Percentiles rank a stretch among this genome's conserved stretches.
These are phyloP conservation scores for Hypoxylon trugodes DNA, from an alignment of 495 filamentous ascomycete species.

Conservation along the genomic window DNA sequence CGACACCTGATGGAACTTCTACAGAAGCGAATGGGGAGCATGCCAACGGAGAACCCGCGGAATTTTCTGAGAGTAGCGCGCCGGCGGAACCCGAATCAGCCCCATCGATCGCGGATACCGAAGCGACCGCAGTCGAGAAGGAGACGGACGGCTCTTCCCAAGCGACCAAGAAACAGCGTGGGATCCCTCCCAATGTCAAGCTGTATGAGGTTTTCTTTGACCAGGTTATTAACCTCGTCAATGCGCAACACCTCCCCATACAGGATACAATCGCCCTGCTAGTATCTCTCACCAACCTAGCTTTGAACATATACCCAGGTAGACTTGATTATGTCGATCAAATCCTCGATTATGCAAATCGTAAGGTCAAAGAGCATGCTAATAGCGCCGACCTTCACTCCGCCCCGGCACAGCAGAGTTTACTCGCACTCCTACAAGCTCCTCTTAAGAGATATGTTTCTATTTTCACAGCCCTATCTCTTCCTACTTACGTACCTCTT, in stretches of 20 bases:
- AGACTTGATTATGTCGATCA: slow-evolving; percentile 95
- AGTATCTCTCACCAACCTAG: slow-evolving; percentile 90
- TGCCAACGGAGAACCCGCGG: slow-evolving; percentile 40
- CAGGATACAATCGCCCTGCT: slow-evolving; percentile 93
- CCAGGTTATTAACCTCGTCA: slow-evolving; percentile 92
- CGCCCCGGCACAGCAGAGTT: slow-evolving; percentile 82
- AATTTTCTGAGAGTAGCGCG: slow-evolving; percentile 47
- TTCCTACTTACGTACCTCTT: slow-evolving; percentile 90
- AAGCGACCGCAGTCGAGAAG: slow-evolving; percentile 50
- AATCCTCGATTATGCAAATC: slow-evolving; percentile 85
- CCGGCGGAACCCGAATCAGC: slow-evolving; percentile 47
- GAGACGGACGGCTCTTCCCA: slow-evolving; percentile 46
- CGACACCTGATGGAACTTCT: slow-evolving; percentile 23
- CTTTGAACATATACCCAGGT: slow-evolving; percentile 93
- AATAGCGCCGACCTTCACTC: slow-evolving; percentile 96
- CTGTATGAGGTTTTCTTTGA: slow-evolving; percentile 98
- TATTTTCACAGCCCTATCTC: slow-evolving; percentile 88
- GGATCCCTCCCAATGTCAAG: slow-evolving; percentile 82
- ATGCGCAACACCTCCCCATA: slow-evolving; percentile 87
- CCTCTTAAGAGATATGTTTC: slow-evolving; percentile 90
- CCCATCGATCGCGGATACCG: slow-evolving; percentile 53
- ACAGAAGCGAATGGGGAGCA: slow-evolving; percentile 44
- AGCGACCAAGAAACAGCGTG: slow-evolving; percentile 64
- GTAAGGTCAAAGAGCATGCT: slow-evolving; percentile 87
- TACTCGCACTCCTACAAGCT: slow-evolving; percentile 85